phyloP scores from a whole-genome alignment of 768 basidiomycete genomes.

The Mrakia gelida region DNA sequence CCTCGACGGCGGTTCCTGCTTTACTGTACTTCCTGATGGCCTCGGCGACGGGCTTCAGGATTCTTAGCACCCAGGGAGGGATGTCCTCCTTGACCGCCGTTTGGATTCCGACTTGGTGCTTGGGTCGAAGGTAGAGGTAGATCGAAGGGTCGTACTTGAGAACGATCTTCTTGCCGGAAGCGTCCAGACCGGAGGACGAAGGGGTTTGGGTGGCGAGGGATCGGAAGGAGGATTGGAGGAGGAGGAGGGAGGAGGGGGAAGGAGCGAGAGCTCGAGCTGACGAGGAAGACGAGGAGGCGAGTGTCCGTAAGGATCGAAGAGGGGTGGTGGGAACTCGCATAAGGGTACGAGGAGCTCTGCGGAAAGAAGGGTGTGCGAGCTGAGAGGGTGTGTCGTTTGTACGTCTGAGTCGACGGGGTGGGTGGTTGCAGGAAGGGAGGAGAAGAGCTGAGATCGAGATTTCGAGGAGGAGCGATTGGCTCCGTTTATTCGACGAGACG shows the following conservation, averaged over 20 bases:
- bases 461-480: no score
- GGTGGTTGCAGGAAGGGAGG: no score
- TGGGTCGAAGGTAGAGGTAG: conserved; percentile 18
- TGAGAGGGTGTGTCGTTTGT: no score
- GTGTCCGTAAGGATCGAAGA: background rate
- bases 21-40: background rate
- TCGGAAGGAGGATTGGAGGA: background rate
- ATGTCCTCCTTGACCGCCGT: conserved; percentile 6
- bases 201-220: background rate
- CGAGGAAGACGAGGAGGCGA: background rate
- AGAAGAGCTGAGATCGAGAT: no score
- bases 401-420: no score
- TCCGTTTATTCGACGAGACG: no score
- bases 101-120: conserved; percentile 9
- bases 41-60: background rate
- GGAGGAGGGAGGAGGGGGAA: background rate
- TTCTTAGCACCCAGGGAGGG: background rate
- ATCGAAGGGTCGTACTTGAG: conserved; percentile 27
- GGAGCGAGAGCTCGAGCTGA: background rate
- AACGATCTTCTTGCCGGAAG: background rate
- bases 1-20: conserved; percentile 16
- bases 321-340: background rate
- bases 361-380: no score
- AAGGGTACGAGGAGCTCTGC: no score
- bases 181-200: background rate